A percentile compares a stretch with the other conserved stretches of the same genome.
These are phyloP conservation scores for Yamadazyma laniorum DNA, from an alignment of 805 yeast genomes.

Conservation along the genomic window DNA sequence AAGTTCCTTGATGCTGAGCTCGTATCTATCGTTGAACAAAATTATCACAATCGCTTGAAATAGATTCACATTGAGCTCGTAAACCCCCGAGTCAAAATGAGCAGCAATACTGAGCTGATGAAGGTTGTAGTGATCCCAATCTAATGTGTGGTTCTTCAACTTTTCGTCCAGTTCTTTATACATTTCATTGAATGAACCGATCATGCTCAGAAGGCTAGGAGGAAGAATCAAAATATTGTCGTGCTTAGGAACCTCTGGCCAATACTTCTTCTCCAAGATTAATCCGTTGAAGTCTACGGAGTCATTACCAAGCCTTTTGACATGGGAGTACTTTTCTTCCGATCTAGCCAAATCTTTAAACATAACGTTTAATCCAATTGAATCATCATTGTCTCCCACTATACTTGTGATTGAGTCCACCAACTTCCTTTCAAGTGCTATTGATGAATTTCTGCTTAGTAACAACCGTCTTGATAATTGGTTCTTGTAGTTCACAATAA, in stretches of 20 bases:
- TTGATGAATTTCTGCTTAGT: constrained; percentile 16
- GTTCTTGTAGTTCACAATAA: constrained; percentile 28
- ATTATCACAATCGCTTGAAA: constrained; percentile 43
- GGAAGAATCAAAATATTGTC: constrained; percentile 26
- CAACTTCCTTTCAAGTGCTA: constrained; percentile 23
- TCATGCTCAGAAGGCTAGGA: constrained; percentile 12
- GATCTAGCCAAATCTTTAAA: constrained; percentile 31
- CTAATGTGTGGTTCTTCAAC: constrained; percentile 26
- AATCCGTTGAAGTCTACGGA: constrained; percentile 28
- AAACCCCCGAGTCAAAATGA: constrained; percentile 28
- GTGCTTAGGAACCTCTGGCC: constrained; percentile 40
- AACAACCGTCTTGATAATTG: constrained; percentile 40
- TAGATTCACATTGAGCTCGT: constrained; percentile 39
- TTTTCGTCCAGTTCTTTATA: constrained; percentile 22
- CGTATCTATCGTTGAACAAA: constrained; percentile 32
- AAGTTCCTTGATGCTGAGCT: constrained; percentile 21
- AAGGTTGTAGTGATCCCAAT: constrained; percentile 42
- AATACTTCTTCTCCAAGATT: constrained; percentile 32
- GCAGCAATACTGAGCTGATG: constrained; percentile 39
- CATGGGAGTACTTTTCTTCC: constrained; percentile 14
- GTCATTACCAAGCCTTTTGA: constrained; percentile 2
- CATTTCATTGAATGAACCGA: constrained; percentile 21
- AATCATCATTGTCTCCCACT: constrained; percentile 30
- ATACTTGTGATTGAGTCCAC: constrained; percentile 23
- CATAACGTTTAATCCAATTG: constrained; percentile 29